Conservation (phyloP, 1,284 basidiomycete genomes). For the Heterobasidion occidentale region DNA sequence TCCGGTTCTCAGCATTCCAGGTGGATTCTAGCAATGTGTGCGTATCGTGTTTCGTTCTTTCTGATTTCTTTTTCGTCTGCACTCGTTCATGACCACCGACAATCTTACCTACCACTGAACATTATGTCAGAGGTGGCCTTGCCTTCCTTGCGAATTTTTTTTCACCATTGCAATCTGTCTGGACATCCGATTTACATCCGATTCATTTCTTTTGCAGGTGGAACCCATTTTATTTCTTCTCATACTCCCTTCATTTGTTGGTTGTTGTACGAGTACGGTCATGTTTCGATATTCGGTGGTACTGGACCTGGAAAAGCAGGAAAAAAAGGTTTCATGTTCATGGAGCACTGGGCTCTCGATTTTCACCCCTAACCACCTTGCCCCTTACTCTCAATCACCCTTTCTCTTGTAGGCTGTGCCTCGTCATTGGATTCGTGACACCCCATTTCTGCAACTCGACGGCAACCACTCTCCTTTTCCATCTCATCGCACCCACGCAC, state of each 20-base stretch:
- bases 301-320: neutral
- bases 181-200: neutral
- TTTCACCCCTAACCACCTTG: neutral
- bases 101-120: no score
- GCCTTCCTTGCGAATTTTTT: neutral
- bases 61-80: neutral
- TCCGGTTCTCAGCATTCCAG: conserved; percentile 27
- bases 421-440: neutral
- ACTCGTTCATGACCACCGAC: no score
- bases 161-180: neutral
- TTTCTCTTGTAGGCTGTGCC: neutral
- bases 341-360: neutral
- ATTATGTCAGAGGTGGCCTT: neutral
- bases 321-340: neutral
- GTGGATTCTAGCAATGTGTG: conserved; percentile 26
- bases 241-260: neutral
- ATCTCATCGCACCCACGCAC: neutral
- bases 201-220: neutral
- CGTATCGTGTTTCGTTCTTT: neutral
- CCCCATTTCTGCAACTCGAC: neutral
- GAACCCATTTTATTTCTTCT: neutral
- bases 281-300: neutral
- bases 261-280: neutral
- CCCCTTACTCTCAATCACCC: neutral
- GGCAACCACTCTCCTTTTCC: neutral